A percentile compares a stretch with the other conserved stretches of the same genome.
Evolutionary conservation across 495 filamentous ascomycete species (phyloP).

Genomic region (Penicillium cataractarum): DNA sequence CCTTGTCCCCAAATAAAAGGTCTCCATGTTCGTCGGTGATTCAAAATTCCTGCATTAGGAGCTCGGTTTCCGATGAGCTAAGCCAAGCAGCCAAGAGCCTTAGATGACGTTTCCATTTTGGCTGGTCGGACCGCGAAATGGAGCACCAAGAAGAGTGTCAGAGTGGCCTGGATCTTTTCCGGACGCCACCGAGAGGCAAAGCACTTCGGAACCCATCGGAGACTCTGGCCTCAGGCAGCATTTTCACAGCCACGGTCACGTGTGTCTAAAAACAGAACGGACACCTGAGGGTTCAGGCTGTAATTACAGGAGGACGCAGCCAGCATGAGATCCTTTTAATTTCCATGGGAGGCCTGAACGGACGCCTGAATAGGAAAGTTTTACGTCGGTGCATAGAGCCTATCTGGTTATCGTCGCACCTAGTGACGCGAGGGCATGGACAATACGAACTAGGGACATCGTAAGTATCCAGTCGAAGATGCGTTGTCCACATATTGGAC

Average conservation of each 20-base stretch:
- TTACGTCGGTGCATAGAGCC: no score
- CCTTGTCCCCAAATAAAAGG: background rate
- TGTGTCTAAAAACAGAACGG: conserved; percentile 15
- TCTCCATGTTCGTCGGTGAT: background rate
- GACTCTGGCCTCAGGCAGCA: conserved; percentile 6
- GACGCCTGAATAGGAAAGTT: background rate
- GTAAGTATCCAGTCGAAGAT: background rate
- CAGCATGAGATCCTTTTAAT: conserved; percentile 16
- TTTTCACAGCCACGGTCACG: conserved; percentile 4
- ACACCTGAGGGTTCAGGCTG: background rate
- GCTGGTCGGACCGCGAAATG: background rate
- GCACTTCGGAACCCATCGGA: conserved; percentile 6
- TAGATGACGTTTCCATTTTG: conserved; percentile 10
- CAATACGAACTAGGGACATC: no score
- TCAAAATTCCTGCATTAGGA: background rate
- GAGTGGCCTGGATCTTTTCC: conserved; percentile 6
- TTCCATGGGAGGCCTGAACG: conserved; percentile 15
- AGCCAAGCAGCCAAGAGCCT: background rate
- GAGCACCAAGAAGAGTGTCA: background rate
- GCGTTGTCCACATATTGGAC: no score
- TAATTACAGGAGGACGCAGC: background rate
- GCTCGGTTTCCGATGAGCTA: background rate
- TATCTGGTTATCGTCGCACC: no score
- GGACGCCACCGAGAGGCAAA: conserved; percentile 15
- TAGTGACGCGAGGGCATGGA: no score